Base-by-base conservation (phyloP, 305 asterid species). In the Solanum hybrid region DNA sequence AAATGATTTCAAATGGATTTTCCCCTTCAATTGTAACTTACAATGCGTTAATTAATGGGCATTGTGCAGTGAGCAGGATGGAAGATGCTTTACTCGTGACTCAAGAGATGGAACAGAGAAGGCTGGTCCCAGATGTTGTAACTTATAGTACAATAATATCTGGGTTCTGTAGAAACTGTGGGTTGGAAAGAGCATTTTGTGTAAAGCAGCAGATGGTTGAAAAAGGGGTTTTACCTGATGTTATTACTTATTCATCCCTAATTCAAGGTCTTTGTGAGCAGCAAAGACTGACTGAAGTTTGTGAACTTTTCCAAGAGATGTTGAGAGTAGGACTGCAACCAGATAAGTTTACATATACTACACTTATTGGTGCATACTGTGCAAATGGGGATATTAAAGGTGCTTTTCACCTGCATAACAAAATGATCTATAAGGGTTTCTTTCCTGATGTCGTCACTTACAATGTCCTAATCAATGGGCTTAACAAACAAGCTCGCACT, bases 401-500 rank as follows among this genome's bases (percentile, higher is more conserved):
- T 84, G 98, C 99, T 60, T 87, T 97, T 56, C 76, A 51, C 81
- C 94, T 97, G 90, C 98, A 95, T 76, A 89, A 93, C 87, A 96
- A 95, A 91, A 96, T 97, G 98, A 95, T 96, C 12, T 26, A 29
- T 22, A 93, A 93, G 91, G 98, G 98, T 78, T 91, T 94, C 88
- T 92, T 97, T 69, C 99, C 98, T 31, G 99, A 96, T 92, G 94
- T 94, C 32, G 97, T 97, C 38, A 94, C 98, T 51, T 97, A 97
- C 92, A 95, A 95, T 26, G 99, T 97, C 91, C 90, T 97, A 85
- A 94, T 97, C 88, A 95, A 94, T 22, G 97, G 99, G 91, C 91
- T 97, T 26, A 93, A 90, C 91, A 95, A 93, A 90, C 95, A 94
- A 93, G 93, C 95, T 82, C 97, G 95, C 10, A 93, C 92, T 64